Evolutionary conservation across 2,329 filamentous ascomycete genomes (phyloP).

Genomic region (Rachicladosporium sp.): DNA sequence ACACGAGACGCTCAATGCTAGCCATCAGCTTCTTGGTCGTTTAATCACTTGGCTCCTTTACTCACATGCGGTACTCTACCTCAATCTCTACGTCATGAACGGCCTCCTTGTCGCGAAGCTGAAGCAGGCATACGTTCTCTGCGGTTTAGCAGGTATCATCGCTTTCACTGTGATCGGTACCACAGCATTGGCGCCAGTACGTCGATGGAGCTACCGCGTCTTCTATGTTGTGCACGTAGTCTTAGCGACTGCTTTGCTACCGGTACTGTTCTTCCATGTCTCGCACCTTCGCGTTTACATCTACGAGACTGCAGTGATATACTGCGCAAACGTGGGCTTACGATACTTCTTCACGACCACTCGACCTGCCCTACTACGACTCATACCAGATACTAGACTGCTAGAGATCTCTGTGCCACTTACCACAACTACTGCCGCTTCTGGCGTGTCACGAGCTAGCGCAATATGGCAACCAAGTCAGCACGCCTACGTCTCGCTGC

Average conservation of each 20-base stretch:
- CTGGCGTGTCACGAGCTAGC: constrained; percentile 6
- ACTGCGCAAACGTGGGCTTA: constrained; percentile 30
- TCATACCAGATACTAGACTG: constrained; percentile 29
- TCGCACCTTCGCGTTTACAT: constrained; percentile 42
- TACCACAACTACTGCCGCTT: constrained; percentile 10
- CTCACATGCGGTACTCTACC: constrained; percentile 42
- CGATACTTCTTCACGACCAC: constrained; percentile 24
- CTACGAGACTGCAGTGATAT: constrained; percentile 36
- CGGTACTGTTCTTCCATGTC: constrained; percentile 44
- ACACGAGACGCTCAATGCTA: constrained; percentile 42
- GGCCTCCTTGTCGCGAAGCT: constrained; percentile 41
- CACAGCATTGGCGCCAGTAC: constrained; percentile 37
- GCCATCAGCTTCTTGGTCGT: constrained; percentile 47
- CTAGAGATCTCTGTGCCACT: constrained; percentile 31
- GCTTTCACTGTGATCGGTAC: constrained; percentile 34
- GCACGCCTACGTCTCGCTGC: constrained; percentile 32
- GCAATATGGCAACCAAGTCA: constrained; percentile 32
- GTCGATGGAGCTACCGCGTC: constrained; percentile 35
- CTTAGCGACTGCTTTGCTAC: constrained; percentile 37
- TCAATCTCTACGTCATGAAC: constrained; percentile 44
- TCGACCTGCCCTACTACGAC: constrained; percentile 26
- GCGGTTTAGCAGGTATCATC: constrained; percentile 38
- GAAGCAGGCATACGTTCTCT: constrained; percentile 44
- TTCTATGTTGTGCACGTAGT: constrained; percentile 47
- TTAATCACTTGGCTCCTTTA: constrained; percentile 40